These are phyloP conservation scores for Zymoseptoria pseudotritici DNA, from an alignment of 2,329 filamentous ascomycete species.

Conservation along the genomic window DNA sequence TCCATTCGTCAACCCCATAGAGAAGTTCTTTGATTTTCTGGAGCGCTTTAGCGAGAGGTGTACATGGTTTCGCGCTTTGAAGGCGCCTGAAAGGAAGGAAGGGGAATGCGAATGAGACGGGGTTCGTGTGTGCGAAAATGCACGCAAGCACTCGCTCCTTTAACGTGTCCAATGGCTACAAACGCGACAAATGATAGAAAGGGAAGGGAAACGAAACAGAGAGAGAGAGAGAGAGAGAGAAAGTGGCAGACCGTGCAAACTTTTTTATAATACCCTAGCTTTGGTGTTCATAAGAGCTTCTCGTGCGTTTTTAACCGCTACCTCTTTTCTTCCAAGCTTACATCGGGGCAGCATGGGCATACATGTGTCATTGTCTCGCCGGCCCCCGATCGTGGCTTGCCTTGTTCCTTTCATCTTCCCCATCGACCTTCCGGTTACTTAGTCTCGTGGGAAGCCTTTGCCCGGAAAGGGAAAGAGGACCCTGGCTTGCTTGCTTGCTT, in stretches of 20 bases:
- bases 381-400: too few species aligned
- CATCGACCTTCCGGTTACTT: too few species aligned
- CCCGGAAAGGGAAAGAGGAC: not conserved
- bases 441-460: not conserved
- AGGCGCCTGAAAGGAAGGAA: not conserved
- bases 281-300: too few species aligned
- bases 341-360: too few species aligned
- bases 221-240: not conserved
- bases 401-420: too few species aligned
- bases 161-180: not conserved
- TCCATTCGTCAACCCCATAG: not conserved
- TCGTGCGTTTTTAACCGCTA: too few species aligned
- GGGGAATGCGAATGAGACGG: not conserved
- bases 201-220: not conserved
- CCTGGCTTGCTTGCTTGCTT: too few species aligned
- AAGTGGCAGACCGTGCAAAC: too few species aligned
- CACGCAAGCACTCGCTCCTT: not conserved
- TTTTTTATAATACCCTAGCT: too few species aligned
- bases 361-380: too few species aligned
- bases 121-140: not conserved
- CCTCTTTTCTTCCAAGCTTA: too few species aligned
- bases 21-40: not conserved
- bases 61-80: not conserved
- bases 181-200: not conserved
- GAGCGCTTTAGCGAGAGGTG: not conserved